Evolutionary conservation across 768 basidiomycete species (phyloP).

Genomic region (Kwoniella dejecticola): DNA sequence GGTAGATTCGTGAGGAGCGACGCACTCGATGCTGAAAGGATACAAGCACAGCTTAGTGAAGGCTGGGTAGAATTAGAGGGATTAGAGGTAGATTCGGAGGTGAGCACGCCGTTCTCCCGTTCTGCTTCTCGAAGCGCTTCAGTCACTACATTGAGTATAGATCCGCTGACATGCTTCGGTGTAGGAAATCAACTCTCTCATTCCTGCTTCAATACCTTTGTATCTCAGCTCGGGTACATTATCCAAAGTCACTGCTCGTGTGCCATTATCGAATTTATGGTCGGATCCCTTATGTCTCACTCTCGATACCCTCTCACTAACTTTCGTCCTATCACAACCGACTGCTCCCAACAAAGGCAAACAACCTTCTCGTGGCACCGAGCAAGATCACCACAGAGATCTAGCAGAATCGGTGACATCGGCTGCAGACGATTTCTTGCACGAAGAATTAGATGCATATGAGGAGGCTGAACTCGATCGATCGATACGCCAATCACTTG

Average conservation of each 20-base stretch:
- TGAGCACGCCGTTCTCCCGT: slow-evolving; percentile 54
- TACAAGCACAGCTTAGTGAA: slow-evolving; percentile 90
- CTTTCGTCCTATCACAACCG: slow-evolving; percentile 27
- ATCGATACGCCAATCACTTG: slow-evolving; percentile 64
- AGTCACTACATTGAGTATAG: not conserved
- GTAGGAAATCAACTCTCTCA: slow-evolving; percentile 76
- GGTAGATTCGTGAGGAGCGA: slow-evolving; percentile 87
- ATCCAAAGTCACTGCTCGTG: slow-evolving; percentile 71
- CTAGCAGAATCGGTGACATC: slow-evolving; percentile 77
- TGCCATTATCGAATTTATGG: slow-evolving; percentile 61
- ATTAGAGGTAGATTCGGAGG: slow-evolving; percentile 74
- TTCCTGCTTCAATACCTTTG: slow-evolving; percentile 66
- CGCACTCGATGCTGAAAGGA: slow-evolving; percentile 79
- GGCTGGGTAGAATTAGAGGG: slow-evolving; percentile 85
- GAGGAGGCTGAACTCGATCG: slow-evolving; percentile 73
- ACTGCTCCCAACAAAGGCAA: slow-evolving; percentile 54
- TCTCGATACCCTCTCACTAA: slow-evolving; percentile 46
- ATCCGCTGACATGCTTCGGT: not conserved
- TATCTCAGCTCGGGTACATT: slow-evolving; percentile 71
- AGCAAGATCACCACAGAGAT: slow-evolving; percentile 49
- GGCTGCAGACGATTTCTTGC: slow-evolving; percentile 83
- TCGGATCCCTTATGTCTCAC: slow-evolving; percentile 45
- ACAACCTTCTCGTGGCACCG: slow-evolving; percentile 12
- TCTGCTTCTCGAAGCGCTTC: not conserved
- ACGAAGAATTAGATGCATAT: slow-evolving; percentile 71